Conservation (phyloP, 2,329 filamentous ascomycete species). For the Purpureocillium takamizusanense region DNA sequence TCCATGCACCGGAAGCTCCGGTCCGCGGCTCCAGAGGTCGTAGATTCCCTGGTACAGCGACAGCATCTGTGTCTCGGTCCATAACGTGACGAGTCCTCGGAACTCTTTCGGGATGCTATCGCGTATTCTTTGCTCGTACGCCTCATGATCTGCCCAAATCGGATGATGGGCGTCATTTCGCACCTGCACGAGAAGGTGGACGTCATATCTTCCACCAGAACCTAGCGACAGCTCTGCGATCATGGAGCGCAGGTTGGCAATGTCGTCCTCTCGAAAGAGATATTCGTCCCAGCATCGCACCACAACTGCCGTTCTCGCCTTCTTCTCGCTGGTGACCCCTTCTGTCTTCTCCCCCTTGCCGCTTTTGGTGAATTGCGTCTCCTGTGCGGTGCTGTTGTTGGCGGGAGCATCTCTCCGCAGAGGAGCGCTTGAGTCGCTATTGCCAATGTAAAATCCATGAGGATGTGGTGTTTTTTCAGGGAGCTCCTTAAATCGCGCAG, state of each 20-base stretch:
- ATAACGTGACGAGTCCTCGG: constrained; percentile 77
- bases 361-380: constrained; percentile 2
- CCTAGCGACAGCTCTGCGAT: constrained; percentile 74
- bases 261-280: constrained; percentile 67
- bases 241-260: constrained; percentile 74
- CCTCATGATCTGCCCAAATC: constrained; percentile 66
- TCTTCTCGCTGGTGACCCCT: constrained; percentile 10
- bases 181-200: constrained; percentile 78
- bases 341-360: constrained; percentile 3
- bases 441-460: constrained; percentile 40
- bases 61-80: constrained; percentile 91
- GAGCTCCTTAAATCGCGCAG: constrained; percentile 54
- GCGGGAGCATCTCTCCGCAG: constrained; percentile 1
- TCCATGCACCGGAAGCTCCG: constrained; percentile 72
- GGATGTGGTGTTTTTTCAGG: constrained; percentile 28
- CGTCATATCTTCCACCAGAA: constrained; percentile 78
- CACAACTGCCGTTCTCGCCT: constrained; percentile 59
- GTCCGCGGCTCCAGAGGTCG: constrained; percentile 59
- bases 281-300: constrained; percentile 79
- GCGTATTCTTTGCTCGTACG: constrained; percentile 57
- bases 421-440: not conserved
- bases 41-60: constrained; percentile 82
- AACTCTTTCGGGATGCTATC: constrained; percentile 76
- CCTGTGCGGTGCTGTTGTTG: constrained; percentile 4
- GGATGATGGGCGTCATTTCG: constrained; percentile 66